Evolutionary conservation across 2,329 filamentous ascomycete genomes (phyloP), one percentile per base, ranked within the genome.

Genomic region (Hortaea werneckii): DNA sequence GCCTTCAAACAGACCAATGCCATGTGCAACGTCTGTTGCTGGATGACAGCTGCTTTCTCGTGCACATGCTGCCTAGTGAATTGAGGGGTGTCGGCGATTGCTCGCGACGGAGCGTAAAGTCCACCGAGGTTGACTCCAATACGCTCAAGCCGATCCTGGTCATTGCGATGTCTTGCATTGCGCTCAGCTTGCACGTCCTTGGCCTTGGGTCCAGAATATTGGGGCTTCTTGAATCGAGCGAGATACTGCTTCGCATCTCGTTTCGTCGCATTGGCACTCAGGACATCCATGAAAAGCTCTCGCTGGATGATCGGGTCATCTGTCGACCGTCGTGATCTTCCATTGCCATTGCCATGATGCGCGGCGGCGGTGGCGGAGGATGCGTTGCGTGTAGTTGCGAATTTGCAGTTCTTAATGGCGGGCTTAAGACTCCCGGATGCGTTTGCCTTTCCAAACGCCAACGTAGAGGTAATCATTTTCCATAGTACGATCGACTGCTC

Each of bases 171-270:
- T 2, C 48, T 44, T 7, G 55, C 55, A 48, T 57, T 52, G 7
- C 46, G 41, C 30, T 58, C 51, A 26, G 53, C 50, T 30, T 55
- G 44, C 11, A 47, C 37, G 35, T 52, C 47, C 44, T 9, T 58
- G 45, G 13, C 66, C 61, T 49, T 70, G 62, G 39, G 67, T 57
- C 44, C 68, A 67, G 43, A 68, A 62, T 12, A 56, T 46, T 55
- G 61, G 1, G 54, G 48, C 12, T 51, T 37, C n/a, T 79, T 82
- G 63, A 95, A 94, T 50, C 87, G 89, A 56, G 92, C 84, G 11
- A 98, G 75, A 61, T 95, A 98, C 34, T 86, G 82, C 65, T 85
- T 89, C 41, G 89, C 88, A 69, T 98, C 92, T 57, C 92, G 81
- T 66, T 89, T 94, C 0, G 90, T 95, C 5, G 89, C 85, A 8